Percentiles rank a stretch among this genome's conserved stretches.
Evolutionary conservation across 306 rosid genomes (phyloP).

Genomic region (Sphenostylis stenocarpa): DNA sequence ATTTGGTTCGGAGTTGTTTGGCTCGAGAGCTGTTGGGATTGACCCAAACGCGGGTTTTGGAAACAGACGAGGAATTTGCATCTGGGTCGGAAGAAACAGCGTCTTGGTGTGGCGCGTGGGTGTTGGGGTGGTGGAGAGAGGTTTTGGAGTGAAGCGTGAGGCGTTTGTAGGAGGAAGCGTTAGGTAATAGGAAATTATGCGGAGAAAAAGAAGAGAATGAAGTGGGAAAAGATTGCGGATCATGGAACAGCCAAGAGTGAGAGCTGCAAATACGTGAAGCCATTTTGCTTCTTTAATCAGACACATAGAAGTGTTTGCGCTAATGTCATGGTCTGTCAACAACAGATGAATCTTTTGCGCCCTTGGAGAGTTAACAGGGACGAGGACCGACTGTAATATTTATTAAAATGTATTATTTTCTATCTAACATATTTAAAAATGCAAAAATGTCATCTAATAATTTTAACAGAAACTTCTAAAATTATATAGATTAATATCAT

Average conservation of each 20-base stretch:
- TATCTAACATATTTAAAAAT: no score
- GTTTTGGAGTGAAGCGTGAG: constrained; percentile 34
- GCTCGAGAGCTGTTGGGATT: constrained; percentile 74
- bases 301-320: not conserved
- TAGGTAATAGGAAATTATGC: constrained; percentile 10
- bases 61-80: constrained; percentile 41
- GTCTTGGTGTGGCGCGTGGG: constrained; percentile 43
- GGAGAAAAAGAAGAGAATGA: constrained; percentile 27
- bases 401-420: no score
- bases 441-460: no score
- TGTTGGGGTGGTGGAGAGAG: not conserved
- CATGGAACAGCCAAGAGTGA: not conserved
- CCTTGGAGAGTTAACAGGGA: not conserved
- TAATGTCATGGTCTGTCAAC: not conserved
- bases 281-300: not conserved
- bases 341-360: not conserved
- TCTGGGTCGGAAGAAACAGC: constrained; percentile 22
- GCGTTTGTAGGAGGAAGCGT: constrained; percentile 26
- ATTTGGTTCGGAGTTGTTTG: constrained; percentile 48
- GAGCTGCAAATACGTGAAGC: not conserved
- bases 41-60: constrained; percentile 62
- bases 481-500: no score
- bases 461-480: no score
- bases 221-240: not conserved
- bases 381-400: not conserved